A percentile compares a stretch with the other conserved stretches of the same genome.
Conservation (phyloP, 1,284 basidiomycete genomes). For the Wallemia ichthyophaga region DNA sequence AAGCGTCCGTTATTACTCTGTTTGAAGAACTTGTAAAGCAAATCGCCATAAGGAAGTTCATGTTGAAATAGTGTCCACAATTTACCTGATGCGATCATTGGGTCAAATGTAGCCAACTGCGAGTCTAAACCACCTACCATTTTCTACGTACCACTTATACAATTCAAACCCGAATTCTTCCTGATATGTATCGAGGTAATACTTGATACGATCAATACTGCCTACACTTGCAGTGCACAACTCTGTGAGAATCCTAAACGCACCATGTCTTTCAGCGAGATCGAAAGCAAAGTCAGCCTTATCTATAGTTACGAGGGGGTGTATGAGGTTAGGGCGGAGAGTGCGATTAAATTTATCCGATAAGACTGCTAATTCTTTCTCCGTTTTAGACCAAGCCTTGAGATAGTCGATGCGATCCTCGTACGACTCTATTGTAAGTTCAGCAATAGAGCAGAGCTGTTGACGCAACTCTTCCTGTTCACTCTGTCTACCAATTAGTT, state of each 20-base stretch:
- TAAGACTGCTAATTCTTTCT: background rate
- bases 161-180: conserved; percentile 62
- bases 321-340: background rate
- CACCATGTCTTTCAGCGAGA: conserved; percentile 17
- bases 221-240: conserved; percentile 11
- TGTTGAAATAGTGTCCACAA: conserved; percentile 42
- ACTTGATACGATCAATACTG: conserved; percentile 17
- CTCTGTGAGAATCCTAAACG: conserved; percentile 16
- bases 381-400: conserved; percentile 4
- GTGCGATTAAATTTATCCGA: background rate
- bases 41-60: conserved; percentile 27
- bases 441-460: conserved; percentile 5
- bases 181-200: conserved; percentile 50
- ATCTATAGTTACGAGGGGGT: conserved; percentile 10
- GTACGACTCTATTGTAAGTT: conserved; percentile 9
- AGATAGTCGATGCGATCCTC: conserved; percentile 10
- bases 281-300: conserved; percentile 14
- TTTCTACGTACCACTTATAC: conserved; percentile 33
- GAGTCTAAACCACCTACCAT: conserved; percentile 12
- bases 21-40: conserved; percentile 46
- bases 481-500: background rate
- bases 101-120: background rate
- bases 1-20: conserved; percentile 31
- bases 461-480: background rate
- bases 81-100: conserved; percentile 26